These are phyloP conservation scores for Picea engelmannii DNA, from an alignment of 83 land plant genomes.

Conservation along the genomic window DNA sequence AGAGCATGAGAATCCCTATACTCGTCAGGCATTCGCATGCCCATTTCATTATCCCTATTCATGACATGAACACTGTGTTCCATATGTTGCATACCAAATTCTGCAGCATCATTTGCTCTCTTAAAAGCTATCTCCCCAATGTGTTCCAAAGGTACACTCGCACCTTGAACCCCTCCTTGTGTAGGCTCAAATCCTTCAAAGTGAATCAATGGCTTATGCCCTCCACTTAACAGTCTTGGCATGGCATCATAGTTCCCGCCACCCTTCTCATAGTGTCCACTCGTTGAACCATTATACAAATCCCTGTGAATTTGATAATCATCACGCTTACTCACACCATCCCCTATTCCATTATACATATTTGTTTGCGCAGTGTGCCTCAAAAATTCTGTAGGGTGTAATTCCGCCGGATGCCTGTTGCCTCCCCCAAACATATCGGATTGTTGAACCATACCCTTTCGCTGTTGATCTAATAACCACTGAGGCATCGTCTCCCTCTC, in stretches of 20 bases:
- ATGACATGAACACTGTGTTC: neutral
- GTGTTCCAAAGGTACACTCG: neutral
- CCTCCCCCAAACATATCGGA: constrained; percentile 1
- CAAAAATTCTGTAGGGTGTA: neutral
- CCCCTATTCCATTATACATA: neutral
- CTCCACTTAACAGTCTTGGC: neutral
- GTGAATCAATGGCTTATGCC: neutral
- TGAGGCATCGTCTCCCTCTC: neutral
- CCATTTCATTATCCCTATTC: neutral
- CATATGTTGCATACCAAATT: neutral
- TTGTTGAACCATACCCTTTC: neutral
- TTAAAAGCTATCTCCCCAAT: neutral
- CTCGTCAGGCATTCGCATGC: neutral
- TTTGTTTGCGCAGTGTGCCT: neutral
- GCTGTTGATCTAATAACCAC: neutral
- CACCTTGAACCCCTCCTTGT: constrained; percentile 1
- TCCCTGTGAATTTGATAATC: neutral
- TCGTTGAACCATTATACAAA: neutral
- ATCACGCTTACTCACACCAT: neutral
- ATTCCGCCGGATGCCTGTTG: too few species aligned
- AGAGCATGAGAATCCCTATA: constrained; percentile 1
- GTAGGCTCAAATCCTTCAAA: constrained; percentile 14
- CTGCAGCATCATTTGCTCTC: neutral
- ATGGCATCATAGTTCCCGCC: neutral
- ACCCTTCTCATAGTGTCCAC: neutral